Percentiles rank a stretch among this genome's conserved stretches.
Evolutionary conservation across 768 basidiomycete species (phyloP).

Genomic region (Mycena floridula): DNA sequence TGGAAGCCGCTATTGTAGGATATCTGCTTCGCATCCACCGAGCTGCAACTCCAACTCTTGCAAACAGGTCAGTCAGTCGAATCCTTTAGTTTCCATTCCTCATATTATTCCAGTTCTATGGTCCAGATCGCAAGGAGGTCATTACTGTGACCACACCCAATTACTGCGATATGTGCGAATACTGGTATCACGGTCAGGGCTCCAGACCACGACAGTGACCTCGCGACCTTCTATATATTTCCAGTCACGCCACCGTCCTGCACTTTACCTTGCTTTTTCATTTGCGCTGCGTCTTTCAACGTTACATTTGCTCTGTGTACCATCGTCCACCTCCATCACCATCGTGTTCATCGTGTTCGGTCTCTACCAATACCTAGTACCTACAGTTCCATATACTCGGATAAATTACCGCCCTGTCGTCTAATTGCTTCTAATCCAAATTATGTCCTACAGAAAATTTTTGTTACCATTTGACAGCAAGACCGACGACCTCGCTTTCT

Average conservation of each 20-base stretch:
- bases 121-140: slow-evolving; percentile 63
- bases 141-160: slow-evolving; percentile 44
- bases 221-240: no score
- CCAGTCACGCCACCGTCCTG: no score
- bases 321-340: slow-evolving; percentile 5
- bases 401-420: no score
- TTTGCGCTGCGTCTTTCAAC: background rate
- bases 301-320: slow-evolving; percentile 7
- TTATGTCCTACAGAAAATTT: background rate
- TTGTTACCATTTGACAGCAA: slow-evolving; percentile 66
- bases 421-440: slow-evolving; percentile 4
- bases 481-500: slow-evolving; percentile 75
- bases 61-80: slow-evolving; percentile 21
- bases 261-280: slow-evolving; percentile 3
- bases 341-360: slow-evolving; percentile 1
- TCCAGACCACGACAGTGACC: slow-evolving; percentile 30
- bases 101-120: slow-evolving; percentile 17
- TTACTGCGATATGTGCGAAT: slow-evolving; percentile 52
- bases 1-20: slow-evolving; percentile 33
- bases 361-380: slow-evolving; percentile 2
- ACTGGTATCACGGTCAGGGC: slow-evolving; percentile 44
- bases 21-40: slow-evolving; percentile 24
- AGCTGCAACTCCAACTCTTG: slow-evolving; percentile 34
- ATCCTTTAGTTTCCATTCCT: background rate
- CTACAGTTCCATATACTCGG: slow-evolving; percentile 3